These are phyloP conservation scores for Xylaria multiplex DNA, from an alignment of 2,329 filamentous ascomycete genomes.

Conservation along the genomic window DNA sequence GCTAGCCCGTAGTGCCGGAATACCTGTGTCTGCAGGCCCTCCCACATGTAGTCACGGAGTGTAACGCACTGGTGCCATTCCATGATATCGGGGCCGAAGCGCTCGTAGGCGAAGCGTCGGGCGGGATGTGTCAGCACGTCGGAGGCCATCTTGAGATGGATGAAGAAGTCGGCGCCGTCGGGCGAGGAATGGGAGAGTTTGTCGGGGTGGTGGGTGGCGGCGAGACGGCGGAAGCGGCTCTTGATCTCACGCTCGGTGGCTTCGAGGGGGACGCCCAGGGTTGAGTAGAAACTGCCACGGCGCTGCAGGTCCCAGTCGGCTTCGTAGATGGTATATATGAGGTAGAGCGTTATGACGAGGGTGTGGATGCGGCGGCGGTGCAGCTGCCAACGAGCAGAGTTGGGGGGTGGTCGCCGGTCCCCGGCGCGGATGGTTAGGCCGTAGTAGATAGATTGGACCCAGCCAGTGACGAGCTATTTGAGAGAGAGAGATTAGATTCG, in stretches of 20 bases:
- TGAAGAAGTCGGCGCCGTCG: slow-evolving; percentile 66
- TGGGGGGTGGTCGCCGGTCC: slow-evolving; percentile 77
- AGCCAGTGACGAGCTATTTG: slow-evolving; percentile 77
- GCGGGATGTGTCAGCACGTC: slow-evolving; percentile 83
- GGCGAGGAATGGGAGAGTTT: slow-evolving; percentile 64
- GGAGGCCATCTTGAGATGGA: slow-evolving; percentile 83
- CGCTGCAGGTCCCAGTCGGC: slow-evolving; percentile 82
- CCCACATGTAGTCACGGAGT: slow-evolving; percentile 75
- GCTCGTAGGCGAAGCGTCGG: slow-evolving; percentile 86
- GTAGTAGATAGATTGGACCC: slow-evolving; percentile 85
- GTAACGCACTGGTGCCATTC: slow-evolving; percentile 74
- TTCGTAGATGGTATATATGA: slow-evolving; percentile 92
- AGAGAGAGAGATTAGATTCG: neutral
- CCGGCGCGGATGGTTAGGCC: slow-evolving; percentile 89
- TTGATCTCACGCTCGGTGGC: slow-evolving; percentile 82
- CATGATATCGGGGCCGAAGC: slow-evolving; percentile 80
- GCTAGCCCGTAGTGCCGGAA: slow-evolving; percentile 70
- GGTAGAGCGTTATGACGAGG: slow-evolving; percentile 82
- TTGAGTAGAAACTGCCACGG: slow-evolving; percentile 79
- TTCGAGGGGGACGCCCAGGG: slow-evolving; percentile 74
- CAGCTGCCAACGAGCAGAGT: slow-evolving; percentile 72
- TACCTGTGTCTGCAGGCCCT: slow-evolving; percentile 65
- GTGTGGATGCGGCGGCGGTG: slow-evolving; percentile 88
- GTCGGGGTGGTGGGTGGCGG: slow-evolving; percentile 81
- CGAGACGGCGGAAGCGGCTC: slow-evolving; percentile 82